A percentile compares a stretch with the other conserved stretches of the same genome.
Evolutionary conservation across 352 stramenopile species (phyloP).

Genomic region (Phytophthora pini): DNA sequence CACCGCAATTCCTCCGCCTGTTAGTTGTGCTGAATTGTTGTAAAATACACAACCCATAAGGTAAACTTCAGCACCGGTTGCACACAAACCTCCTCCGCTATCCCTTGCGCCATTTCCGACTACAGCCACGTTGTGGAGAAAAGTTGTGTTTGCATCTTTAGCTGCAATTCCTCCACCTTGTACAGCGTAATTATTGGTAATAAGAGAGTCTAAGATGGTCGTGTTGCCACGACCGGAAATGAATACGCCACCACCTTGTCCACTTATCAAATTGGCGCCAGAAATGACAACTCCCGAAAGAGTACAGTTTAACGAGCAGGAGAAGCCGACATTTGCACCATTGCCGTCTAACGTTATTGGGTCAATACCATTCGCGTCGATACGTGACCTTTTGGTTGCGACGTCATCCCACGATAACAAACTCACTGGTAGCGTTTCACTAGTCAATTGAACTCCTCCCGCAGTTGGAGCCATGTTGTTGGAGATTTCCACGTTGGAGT

Average conservation of each 20-base stretch:
- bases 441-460: slow-evolving; percentile 36
- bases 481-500: slow-evolving; percentile 43
- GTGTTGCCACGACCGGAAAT: slow-evolving; percentile 31
- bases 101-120: slow-evolving; percentile 33
- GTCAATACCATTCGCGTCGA: slow-evolving; percentile 34
- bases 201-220: slow-evolving; percentile 21
- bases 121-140: slow-evolving; percentile 25
- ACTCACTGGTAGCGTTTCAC: neutral
- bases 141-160: slow-evolving; percentile 15
- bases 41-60: slow-evolving; percentile 42
- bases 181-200: slow-evolving; percentile 40
- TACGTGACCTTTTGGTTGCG: slow-evolving; percentile 18
- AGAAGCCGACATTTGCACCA: slow-evolving; percentile 41
- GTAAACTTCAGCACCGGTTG: slow-evolving; percentile 3
- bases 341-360: slow-evolving; percentile 2
- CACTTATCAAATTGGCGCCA: slow-evolving; percentile 19
- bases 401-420: slow-evolving; percentile 11
- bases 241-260: slow-evolving; percentile 42
- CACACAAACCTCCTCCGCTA: slow-evolving; percentile 36
- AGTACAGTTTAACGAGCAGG: slow-evolving; percentile 26
- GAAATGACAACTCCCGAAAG: slow-evolving; percentile 34
- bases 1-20: slow-evolving; percentile 40
- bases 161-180: slow-evolving; percentile 44
- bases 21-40: slow-evolving; percentile 43
- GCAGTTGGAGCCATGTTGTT: slow-evolving; percentile 35